Base-by-base conservation (phyloP, 176 grass and related monocot genomes). In the Echinochloa phyllopogon region DNA sequence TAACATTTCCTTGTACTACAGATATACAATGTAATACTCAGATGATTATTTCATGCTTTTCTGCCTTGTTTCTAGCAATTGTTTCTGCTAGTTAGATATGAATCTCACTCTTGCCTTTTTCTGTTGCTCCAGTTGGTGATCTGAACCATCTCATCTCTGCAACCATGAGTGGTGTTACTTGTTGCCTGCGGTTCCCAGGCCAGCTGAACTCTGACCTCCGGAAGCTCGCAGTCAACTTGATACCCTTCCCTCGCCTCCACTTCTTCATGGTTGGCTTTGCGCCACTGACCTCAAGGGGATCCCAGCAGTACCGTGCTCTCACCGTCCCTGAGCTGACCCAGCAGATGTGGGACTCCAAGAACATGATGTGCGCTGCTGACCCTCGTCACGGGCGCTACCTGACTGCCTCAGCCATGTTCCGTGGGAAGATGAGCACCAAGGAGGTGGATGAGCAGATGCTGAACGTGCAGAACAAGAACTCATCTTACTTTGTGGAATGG, bases 321-420 rank as follows among this genome's bases (percentile, higher is more conserved):
- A 95, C 96, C 12, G 96, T 98, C 20, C 96, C 93, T 0, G 93
- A 95, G 91, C 86, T 98, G 61, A 98, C 91, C 50, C 96, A 95
- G 74, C 93, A 98, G 76, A 98, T 98, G 96, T 98, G 96, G 93
- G 96, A 98, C 6, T 38, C 96, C 24, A 98, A 98, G 91, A 98
- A 98, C 87, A 98, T 98, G 95, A 98, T 98, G 96, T 98, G 96
- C 2, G 93, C 91, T 13, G 93, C 96, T 6, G 96, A 98, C 69
- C 96, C 96, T 14, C 41, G 96, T 1, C 93, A 98, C 2, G 91
- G 93, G 5, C 85, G 93, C 37, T 98, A 98, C 75, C 89, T 98
- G 64, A 95, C 95, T 1, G 93, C 93, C 33, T 98, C 95, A 0
- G 93, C 91, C 56, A 93, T 98, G 96, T 95, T 98, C 83, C 91